Percentiles rank a stretch among this genome's conserved stretches.
Conservation (phyloP, 1,284 basidiomycete species). For the Meira miltonrushii region DNA sequence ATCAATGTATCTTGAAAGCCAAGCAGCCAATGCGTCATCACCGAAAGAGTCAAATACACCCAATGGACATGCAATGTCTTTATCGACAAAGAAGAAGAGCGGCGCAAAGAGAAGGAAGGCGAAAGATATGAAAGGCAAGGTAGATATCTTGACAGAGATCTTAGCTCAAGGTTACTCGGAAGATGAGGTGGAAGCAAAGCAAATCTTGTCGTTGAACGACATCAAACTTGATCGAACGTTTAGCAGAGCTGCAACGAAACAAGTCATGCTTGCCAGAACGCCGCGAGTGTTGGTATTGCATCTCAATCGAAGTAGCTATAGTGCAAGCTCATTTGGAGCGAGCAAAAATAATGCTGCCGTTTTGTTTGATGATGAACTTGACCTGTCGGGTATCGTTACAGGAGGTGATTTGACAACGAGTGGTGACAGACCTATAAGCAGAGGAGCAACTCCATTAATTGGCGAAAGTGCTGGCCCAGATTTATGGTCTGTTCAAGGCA, state of each 20-base stretch:
- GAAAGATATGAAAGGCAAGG: constrained; percentile 2
- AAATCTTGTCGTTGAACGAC: constrained; percentile 3
- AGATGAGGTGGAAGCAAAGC: constrained; percentile 24
- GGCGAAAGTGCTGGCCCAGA: background rate
- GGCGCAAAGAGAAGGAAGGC: constrained; percentile 16
- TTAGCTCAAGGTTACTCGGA: background rate
- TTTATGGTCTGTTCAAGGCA: background rate
- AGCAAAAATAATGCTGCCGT: constrained; percentile 45
- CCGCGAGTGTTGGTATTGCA: constrained; percentile 42
- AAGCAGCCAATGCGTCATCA: background rate
- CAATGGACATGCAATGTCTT: constrained; percentile 7
- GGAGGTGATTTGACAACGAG: constrained; percentile 22
- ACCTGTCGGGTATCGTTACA: constrained; percentile 31
- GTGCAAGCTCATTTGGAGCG: constrained; percentile 28
- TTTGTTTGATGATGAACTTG: constrained; percentile 38
- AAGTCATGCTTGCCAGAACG: constrained; percentile 44
- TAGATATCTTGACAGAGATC: background rate
- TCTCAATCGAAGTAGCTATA: constrained; percentile 42
- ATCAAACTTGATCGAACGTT: constrained; percentile 17
- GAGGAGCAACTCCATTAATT: background rate
- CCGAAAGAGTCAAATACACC: background rate
- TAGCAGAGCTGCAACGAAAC: constrained; percentile 39
- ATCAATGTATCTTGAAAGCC: constrained; percentile 9
- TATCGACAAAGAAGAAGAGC: constrained; percentile 16
- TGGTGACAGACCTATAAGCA: constrained; percentile 14